Conservation (phyloP, 192 early-diverging fungal species). For the Coemansia sp. region DNA sequence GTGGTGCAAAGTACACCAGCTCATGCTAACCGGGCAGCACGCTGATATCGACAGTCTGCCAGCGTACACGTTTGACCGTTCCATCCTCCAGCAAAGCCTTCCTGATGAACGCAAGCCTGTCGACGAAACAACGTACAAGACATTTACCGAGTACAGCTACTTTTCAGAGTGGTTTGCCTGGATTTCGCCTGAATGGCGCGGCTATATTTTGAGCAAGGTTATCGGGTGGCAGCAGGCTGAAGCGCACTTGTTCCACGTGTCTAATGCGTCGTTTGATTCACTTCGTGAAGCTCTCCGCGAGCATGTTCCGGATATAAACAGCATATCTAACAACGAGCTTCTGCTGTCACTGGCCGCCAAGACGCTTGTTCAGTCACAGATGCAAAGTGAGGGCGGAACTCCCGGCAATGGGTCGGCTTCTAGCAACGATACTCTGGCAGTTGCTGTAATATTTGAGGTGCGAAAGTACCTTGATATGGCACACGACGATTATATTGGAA, state of each 20-base stretch:
- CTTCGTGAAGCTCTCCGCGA: slow-evolving; percentile 17
- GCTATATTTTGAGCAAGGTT: slow-evolving; percentile 26
- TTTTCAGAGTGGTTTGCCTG: slow-evolving; percentile 42
- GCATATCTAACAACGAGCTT: slow-evolving; percentile 28
- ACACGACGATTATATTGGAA: slow-evolving; percentile 24
- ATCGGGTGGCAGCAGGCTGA: slow-evolving; percentile 34
- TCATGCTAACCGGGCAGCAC: slow-evolving; percentile 8
- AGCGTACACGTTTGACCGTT: slow-evolving; percentile 22
- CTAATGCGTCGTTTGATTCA: slow-evolving; percentile 22
- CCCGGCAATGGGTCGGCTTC: neutral
- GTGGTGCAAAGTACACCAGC: slow-evolving; percentile 32
- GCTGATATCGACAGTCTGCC: slow-evolving; percentile 18
- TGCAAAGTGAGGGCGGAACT: slow-evolving; percentile 3
- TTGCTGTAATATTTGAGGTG: slow-evolving; percentile 30
- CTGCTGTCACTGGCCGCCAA: slow-evolving; percentile 27
- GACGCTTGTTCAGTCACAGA: slow-evolving; percentile 37
- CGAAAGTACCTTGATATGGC: slow-evolving; percentile 19
- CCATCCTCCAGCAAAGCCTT: slow-evolving; percentile 7
- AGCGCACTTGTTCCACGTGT: slow-evolving; percentile 45
- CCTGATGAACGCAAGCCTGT: slow-evolving; percentile 35
- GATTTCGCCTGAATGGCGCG: slow-evolving; percentile 42
- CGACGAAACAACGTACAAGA: slow-evolving; percentile 15
- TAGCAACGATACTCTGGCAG: slow-evolving; percentile 5
- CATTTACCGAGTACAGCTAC: slow-evolving; percentile 20
- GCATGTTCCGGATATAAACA: slow-evolving; percentile 13